Evolutionary conservation across 371 early-diverging fungal species (phyloP).

Genomic region (Blakeslea trispora): DNA sequence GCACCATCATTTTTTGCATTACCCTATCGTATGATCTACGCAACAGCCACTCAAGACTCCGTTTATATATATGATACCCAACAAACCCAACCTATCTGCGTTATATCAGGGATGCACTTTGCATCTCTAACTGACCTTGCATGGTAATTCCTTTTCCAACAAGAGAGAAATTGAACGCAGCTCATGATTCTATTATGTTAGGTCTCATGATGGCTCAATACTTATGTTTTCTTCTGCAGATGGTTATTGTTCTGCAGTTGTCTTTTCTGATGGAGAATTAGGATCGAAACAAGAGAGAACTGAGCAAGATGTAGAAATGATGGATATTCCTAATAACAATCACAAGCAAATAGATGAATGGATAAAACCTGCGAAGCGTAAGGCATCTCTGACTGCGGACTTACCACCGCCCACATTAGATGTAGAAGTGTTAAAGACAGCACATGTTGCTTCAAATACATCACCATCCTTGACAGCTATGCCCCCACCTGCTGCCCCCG

Average conservation of each 20-base stretch:
- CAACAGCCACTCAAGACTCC: constrained; percentile 83
- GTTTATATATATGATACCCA: constrained; percentile 90
- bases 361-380: constrained; percentile 7
- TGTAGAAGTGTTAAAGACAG: neutral
- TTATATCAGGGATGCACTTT: constrained; percentile 84
- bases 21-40: constrained; percentile 81
- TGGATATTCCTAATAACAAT: constrained; percentile 29
- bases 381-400: constrained; percentile 3
- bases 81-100: constrained; percentile 68
- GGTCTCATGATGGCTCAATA: constrained; percentile 75
- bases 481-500: neutral
- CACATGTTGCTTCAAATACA: constrained; percentile 6
- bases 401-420: constrained; percentile 1
- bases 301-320: constrained; percentile 32
- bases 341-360: neutral
- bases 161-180: too few relatives aligned
- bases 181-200: too few relatives aligned
- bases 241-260: constrained; percentile 87
- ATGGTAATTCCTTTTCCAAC: too few relatives aligned
- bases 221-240: constrained; percentile 83
- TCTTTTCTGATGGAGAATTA: constrained; percentile 68
- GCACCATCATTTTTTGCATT: constrained; percentile 46
- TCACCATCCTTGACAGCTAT: neutral
- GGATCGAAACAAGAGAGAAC: constrained; percentile 40
- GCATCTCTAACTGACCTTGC: constrained; percentile 87